Evolutionary conservation across 1,284 basidiomycete genomes (phyloP).

Genomic region (Cryptococcus floricola): DNA sequence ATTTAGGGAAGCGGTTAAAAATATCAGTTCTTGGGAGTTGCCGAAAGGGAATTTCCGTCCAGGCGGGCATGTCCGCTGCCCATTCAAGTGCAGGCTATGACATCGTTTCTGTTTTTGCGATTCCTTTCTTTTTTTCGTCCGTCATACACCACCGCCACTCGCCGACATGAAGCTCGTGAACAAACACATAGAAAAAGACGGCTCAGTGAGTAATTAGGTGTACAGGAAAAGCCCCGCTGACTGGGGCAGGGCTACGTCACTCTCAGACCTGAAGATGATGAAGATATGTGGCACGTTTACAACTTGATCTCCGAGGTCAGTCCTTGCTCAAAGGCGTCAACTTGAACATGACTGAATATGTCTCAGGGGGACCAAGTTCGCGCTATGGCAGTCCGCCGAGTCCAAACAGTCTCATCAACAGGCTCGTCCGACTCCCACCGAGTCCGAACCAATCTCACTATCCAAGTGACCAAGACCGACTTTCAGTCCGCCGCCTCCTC

Average conservation of each 20-base stretch:
- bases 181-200: constrained; percentile 72
- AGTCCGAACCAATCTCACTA: constrained; percentile 77
- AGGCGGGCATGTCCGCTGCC: not conserved
- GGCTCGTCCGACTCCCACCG: constrained; percentile 91
- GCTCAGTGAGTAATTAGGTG: constrained; percentile 58
- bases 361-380: constrained; percentile 74
- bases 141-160: not conserved
- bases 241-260: constrained; percentile 72
- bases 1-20: not conserved
- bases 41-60: not conserved
- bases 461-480: constrained; percentile 65
- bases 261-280: constrained; percentile 88
- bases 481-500: constrained; percentile 65
- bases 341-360: constrained; percentile 1
- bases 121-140: not conserved
- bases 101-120: not conserved
- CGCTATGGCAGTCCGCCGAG: constrained; percentile 79
- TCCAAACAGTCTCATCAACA: constrained; percentile 72
- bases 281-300: constrained; percentile 99
- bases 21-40: not conserved
- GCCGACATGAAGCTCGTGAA: constrained; percentile 59
- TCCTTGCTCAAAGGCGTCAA: constrained; percentile 3
- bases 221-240: not conserved
- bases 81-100: not conserved
- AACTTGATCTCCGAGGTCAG: constrained; percentile 79